Percentiles rank a stretch among this genome's conserved stretches.
Conservation (phyloP, 306 rosid genomes). For the Delonix regia region DNA sequence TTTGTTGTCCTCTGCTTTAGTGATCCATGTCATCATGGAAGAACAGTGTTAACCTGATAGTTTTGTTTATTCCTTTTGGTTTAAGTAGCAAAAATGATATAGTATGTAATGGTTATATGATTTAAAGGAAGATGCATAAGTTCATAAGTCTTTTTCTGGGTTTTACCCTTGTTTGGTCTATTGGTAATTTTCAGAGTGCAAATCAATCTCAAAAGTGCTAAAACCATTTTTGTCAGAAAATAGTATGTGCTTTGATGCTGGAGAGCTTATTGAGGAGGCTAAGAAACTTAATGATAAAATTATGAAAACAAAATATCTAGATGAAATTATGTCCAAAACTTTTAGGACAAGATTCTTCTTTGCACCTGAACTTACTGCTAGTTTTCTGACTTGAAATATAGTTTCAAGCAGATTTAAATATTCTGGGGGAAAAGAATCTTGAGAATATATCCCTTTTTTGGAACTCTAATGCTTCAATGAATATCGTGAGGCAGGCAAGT, state of each 20-base stretch:
- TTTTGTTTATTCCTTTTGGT: constrained; percentile 1
- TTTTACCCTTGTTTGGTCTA: constrained; percentile 15
- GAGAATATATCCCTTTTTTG: not conserved
- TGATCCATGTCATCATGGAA: constrained; percentile 3
- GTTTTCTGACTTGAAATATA: constrained; percentile 14
- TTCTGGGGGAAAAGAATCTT: not conserved
- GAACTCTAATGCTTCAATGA: not conserved
- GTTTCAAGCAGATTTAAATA: not conserved
- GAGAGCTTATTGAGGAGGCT: constrained; percentile 12
- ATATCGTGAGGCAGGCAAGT: constrained; percentile 16
- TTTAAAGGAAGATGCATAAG: not conserved
- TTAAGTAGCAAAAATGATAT: not conserved
- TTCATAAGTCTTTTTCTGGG: not conserved
- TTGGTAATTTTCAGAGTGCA: constrained; percentile 10
- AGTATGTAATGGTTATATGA: constrained; percentile 15
- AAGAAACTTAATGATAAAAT: constrained; percentile 6
- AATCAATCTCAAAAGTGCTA: constrained; percentile 18
- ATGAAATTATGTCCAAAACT: not conserved
- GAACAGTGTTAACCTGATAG: not conserved
- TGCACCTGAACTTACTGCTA: constrained; percentile 5
- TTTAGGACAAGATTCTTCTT: not conserved
- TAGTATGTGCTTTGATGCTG: not conserved
- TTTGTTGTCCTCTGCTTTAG: constrained; percentile 5
- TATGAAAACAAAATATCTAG: not conserved
- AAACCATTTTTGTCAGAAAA: constrained; percentile 1